These are phyloP conservation scores for Leishmania tarentolae DNA, from an alignment of 208 protist genomes.

Conservation along the genomic window DNA sequence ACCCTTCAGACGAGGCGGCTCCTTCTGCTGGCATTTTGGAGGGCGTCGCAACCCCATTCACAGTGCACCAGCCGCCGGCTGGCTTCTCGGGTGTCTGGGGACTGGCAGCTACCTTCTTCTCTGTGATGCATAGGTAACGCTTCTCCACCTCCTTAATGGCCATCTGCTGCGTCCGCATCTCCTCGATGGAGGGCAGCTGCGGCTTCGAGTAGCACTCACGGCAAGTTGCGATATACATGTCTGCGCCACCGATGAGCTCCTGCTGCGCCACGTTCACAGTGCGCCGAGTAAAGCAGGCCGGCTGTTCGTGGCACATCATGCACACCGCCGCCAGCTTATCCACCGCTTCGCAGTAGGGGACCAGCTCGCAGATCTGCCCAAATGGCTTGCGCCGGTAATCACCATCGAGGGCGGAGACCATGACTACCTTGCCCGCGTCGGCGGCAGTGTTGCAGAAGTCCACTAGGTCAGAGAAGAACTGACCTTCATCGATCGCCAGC, in stretches of 20 bases:
- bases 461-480: conserved; percentile 95
- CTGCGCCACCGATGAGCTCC: conserved; percentile 93
- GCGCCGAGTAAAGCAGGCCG: conserved; percentile 89
- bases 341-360: conserved; percentile 88
- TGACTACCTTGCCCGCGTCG: conserved; percentile 91
- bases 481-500: conserved; percentile 93
- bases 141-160: conserved; percentile 43
- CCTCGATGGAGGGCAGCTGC: conserved; percentile 27
- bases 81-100: conserved; percentile 23
- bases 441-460: conserved; percentile 83
- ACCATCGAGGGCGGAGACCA: conserved; percentile 95
- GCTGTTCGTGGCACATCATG: conserved; percentile 77
- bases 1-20: not conserved
- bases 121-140: conserved; percentile 13
- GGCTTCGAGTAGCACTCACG: conserved; percentile 71
- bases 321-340: conserved; percentile 94
- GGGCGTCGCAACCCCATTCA: conserved; percentile 4
- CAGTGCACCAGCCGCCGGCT: conserved; percentile 1
- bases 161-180: conserved; percentile 28
- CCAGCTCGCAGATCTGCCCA: conserved; percentile 77
- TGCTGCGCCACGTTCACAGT: conserved; percentile 59
- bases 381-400: conserved; percentile 93
- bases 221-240: conserved; percentile 95
- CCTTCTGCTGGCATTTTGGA: not conserved
- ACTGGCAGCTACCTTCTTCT: conserved; percentile 5